Percentiles rank a stretch among this genome's conserved stretches.
Conservation (phyloP, 345 rosid genomes). For the Capsella bursapastoris region DNA sequence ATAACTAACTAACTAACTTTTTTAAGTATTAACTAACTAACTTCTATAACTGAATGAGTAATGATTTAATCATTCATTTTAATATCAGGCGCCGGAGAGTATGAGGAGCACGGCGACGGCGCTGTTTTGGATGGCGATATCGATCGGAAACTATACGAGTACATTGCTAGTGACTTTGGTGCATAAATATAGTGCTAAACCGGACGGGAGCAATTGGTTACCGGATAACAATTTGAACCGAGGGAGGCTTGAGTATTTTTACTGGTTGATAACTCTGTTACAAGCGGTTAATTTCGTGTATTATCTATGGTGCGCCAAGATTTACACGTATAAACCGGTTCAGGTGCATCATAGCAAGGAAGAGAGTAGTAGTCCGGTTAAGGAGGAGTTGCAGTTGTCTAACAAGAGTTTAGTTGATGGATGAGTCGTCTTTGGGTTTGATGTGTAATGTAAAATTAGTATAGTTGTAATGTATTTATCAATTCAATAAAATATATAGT, state of each 20-base stretch:
- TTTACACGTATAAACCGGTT: constrained; percentile 75
- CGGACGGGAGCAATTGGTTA: constrained; percentile 84
- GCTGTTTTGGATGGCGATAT: constrained; percentile 73
- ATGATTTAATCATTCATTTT: neutral
- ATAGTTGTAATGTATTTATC: constrained; percentile 16
- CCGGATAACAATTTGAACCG: constrained; percentile 72
- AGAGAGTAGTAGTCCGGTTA: constrained; percentile 33
- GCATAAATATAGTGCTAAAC: constrained; percentile 63
- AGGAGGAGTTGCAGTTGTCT: constrained; percentile 34
- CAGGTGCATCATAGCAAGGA: constrained; percentile 53
- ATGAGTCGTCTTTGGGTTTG: constrained; percentile 13
- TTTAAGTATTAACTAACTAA: neutral
- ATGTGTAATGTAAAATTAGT: constrained; percentile 26
- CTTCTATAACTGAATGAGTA: neutral
- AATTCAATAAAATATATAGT: constrained; percentile 4
- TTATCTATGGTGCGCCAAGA: constrained; percentile 65
- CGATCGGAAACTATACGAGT: constrained; percentile 72
- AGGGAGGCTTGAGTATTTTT: constrained; percentile 82
- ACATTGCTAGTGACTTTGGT: constrained; percentile 70
- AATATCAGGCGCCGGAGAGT: constrained; percentile 69
- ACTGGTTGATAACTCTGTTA: constrained; percentile 72
- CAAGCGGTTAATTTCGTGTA: constrained; percentile 66
- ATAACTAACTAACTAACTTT: neutral
- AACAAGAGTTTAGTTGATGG: constrained; percentile 31
- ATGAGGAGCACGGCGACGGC: constrained; percentile 86